Evolutionary conservation across 2,329 filamentous ascomycete genomes (phyloP).

Genomic region (Aspergillus sp.): DNA sequence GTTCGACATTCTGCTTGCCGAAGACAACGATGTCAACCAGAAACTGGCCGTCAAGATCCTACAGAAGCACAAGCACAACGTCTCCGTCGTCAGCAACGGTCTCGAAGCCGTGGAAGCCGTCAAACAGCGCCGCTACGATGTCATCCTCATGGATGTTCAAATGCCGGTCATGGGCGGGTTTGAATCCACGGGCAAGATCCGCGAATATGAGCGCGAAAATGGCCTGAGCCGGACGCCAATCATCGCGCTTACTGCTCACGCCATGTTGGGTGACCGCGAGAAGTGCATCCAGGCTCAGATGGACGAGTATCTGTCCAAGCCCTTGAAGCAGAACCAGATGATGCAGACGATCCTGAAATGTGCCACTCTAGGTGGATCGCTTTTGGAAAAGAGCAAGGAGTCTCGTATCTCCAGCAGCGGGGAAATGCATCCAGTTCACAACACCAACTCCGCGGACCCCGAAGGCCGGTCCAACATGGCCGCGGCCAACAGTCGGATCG

Average conservation of each 20-base stretch:
- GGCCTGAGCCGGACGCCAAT: constrained; percentile 81
- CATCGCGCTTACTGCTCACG: constrained; percentile 92
- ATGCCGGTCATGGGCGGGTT: constrained; percentile 99
- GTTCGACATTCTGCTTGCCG: constrained; percentile 88
- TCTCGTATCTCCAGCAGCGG: constrained; percentile 33
- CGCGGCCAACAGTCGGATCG: constrained; percentile 49
- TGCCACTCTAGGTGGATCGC: constrained; percentile 65
- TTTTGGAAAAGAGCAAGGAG: constrained; percentile 38
- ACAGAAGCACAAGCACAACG: constrained; percentile 76
- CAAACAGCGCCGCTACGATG: constrained; percentile 85
- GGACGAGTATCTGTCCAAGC: constrained; percentile 98
- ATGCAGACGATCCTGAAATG: constrained; percentile 98
- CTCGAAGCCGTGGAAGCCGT: constrained; percentile 88
- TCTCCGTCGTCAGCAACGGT: constrained; percentile 80
- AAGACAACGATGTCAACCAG: constrained; percentile 97
- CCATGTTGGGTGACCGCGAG: constrained; percentile 96
- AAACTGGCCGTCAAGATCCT: constrained; percentile 92
- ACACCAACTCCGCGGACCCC: constrained; percentile 36
- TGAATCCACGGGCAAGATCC: constrained; percentile 91
- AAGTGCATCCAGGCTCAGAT: constrained; percentile 98
- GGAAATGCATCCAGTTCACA: constrained; percentile 28
- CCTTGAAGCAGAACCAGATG: constrained; percentile 90
- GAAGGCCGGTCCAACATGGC: constrained; percentile 61
- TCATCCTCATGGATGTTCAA: constrained; percentile 98
- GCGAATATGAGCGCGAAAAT: constrained; percentile 81